Base-by-base conservation (phyloP, 2,329 filamentous ascomycete species). In the Phoma sp. region DNA sequence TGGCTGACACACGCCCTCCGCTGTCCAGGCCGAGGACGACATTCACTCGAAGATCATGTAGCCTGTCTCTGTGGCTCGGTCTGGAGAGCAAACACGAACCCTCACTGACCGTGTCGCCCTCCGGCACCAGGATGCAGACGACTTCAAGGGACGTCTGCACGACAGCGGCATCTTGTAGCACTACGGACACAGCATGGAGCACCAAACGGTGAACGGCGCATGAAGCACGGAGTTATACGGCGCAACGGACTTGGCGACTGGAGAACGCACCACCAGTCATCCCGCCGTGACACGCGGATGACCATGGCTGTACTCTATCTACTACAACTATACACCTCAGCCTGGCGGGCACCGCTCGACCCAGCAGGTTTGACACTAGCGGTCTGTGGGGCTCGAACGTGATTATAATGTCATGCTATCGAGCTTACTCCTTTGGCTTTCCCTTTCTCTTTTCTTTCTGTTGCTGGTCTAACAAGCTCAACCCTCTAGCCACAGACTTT, bases 1-100 rank as follows among this genome's bases (percentile, higher is more conserved):
- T 65, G 61, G 75, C 78, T 80, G 79, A 81, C 76, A 63, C 67
- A 61, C 62, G 63, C 62, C 58, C 66, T 61, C 54, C 53, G 63
- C 47, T 64, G 72, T 74, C 77, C 86, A 94, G 90, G 89, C 92
- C 79, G 90, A 94, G 82, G 90, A 93, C 81, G 90, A 93, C 70
- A 78, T 81, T 80, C 87, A 93, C 77, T 92, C 90, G 70, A 94
- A 91, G 80, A 91, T 96, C 80, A 92, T 93, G 89, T 93, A 74
- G 60, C 39, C 47, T 51, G 58, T 60, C 56, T 52, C 37, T 41
- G 51, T 46, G 45, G 48, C 51, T 47, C 61, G 51, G 47, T 57
- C 46, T 54, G 61, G 55, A 58, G 52, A 49, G 50, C 58, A 46
- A 37, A 51, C 55, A 45, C 50, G 61, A 62, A 58, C 44, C 35